Percentiles rank a stretch among this genome's conserved stretches.
phyloP scores from a whole-genome alignment of 768 basidiomycete species.

The Hericium coralloides region DNA sequence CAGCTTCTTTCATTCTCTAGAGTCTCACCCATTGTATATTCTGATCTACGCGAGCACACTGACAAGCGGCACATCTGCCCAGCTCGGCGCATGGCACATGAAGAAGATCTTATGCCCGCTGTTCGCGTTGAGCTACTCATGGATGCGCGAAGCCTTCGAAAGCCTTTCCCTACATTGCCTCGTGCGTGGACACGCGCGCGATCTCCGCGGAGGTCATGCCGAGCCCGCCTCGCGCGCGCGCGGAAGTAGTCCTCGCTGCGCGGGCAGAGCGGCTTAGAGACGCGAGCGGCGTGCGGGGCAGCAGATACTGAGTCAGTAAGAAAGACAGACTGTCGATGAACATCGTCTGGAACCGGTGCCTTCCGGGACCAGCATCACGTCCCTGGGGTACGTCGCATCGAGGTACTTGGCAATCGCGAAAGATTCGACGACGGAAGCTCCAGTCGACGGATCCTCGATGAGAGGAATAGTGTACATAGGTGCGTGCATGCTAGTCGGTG shows the following conservation, averaged over 20 bases:
- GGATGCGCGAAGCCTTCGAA: neutral
- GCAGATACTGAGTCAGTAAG: neutral
- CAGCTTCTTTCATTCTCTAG: neutral
- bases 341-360: neutral
- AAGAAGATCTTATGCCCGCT: neutral
- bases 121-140: neutral
- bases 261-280: neutral
- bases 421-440: conserved; percentile 32
- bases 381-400: conserved; percentile 33
- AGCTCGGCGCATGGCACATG: neutral
- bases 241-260: neutral
- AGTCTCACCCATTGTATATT: neutral
- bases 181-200: neutral
- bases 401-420: conserved; percentile 39
- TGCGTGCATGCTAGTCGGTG: conserved; percentile 21
- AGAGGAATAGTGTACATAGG: conserved; percentile 38
- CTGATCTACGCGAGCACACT: neutral
- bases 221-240: neutral
- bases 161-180: neutral
- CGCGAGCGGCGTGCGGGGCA: neutral
- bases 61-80: neutral
- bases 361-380: neutral
- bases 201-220: neutral
- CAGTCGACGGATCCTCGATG: conserved; percentile 38
- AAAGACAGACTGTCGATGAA: neutral